Percentiles rank a stretch among this genome's conserved stretches.
phyloP scores from a whole-genome alignment of 2,329 filamentous ascomycete species.

The Bisporella sp. region DNA sequence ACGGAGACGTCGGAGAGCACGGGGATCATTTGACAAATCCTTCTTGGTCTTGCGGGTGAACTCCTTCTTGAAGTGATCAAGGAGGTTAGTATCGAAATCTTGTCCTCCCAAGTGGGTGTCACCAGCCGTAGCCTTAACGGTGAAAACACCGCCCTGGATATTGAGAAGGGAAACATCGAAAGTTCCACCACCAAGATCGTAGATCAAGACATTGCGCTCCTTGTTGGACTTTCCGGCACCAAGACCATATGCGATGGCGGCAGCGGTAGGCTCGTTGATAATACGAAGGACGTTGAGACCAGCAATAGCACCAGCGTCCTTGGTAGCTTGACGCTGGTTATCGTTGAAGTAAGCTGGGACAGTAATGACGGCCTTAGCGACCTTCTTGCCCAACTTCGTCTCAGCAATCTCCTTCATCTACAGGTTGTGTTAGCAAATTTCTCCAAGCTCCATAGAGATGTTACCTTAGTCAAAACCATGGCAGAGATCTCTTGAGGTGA shows the following conservation, averaged over 20 bases:
- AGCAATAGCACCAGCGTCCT: slow-evolving; percentile 96
- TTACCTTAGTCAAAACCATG: slow-evolving; percentile 96
- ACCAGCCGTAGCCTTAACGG: slow-evolving; percentile 95
- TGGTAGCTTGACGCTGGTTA: slow-evolving; percentile 99
- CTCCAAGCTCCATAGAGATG: too few species aligned
- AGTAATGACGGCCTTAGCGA: slow-evolving; percentile 98
- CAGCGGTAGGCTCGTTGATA: slow-evolving; percentile 99
- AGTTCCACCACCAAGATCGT: slow-evolving; percentile 99
- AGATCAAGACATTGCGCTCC: slow-evolving; percentile 98
- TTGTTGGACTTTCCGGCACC: slow-evolving; percentile 91
- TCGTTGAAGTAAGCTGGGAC: slow-evolving; percentile 99
- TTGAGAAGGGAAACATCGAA: slow-evolving; percentile 99
- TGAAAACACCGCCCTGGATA: slow-evolving; percentile 99
- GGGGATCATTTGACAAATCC: slow-evolving; percentile 71
- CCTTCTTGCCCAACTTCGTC: slow-evolving; percentile 96
- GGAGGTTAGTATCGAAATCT: slow-evolving; percentile 92
- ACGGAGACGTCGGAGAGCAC: slow-evolving; percentile 90
- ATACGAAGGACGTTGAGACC: slow-evolving; percentile 98
- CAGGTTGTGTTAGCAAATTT: slow-evolving; percentile 9
- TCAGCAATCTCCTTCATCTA: slow-evolving; percentile 99
- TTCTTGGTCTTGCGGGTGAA: slow-evolving; percentile 78
- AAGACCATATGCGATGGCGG: slow-evolving; percentile 96
- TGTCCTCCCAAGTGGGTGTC: slow-evolving; percentile 94
- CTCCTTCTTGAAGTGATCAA: slow-evolving; percentile 96
- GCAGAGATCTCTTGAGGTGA: slow-evolving; percentile 98